Evolutionary conservation across 805 yeast genomes (phyloP).

Genomic region (Ogataea corticis): DNA sequence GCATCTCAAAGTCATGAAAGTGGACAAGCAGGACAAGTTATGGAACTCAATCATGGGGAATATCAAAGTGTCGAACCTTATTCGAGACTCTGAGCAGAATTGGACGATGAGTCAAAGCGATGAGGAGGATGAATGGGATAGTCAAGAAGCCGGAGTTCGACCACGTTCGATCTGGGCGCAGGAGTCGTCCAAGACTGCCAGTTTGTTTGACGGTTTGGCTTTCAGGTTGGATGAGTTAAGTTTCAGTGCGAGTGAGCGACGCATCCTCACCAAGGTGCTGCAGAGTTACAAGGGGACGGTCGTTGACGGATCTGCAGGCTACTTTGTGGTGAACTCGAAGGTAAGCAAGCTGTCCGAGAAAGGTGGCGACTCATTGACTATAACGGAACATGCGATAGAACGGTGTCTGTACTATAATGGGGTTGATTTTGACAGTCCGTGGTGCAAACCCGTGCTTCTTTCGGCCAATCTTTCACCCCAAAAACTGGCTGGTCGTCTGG

Average conservation of each 20-base stretch:
- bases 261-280: constrained; percentile 26
- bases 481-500: neutral
- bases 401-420: constrained; percentile 27
- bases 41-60: constrained; percentile 31
- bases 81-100: constrained; percentile 7
- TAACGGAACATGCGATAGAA: constrained; percentile 34
- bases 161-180: neutral
- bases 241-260: constrained; percentile 17
- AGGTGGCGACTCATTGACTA: neutral
- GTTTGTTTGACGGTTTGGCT: constrained; percentile 19
- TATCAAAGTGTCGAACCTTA: constrained; percentile 14
- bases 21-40: constrained; percentile 22
- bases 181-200: neutral
- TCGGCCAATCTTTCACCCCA: constrained; percentile 1
- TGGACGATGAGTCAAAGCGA: constrained; percentile 13
- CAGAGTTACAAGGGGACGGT: constrained; percentile 26
- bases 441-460: constrained; percentile 27
- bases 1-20: constrained; percentile 26
- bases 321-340: constrained; percentile 24
- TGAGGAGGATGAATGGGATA: constrained; percentile 4
- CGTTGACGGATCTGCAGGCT: constrained; percentile 8
- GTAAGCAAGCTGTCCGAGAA: neutral
- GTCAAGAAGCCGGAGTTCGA: neutral
- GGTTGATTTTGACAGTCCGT: constrained; percentile 20
- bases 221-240: constrained; percentile 21